Conservation (phyloP, 805 yeast species). For the Candida maris region DNA sequence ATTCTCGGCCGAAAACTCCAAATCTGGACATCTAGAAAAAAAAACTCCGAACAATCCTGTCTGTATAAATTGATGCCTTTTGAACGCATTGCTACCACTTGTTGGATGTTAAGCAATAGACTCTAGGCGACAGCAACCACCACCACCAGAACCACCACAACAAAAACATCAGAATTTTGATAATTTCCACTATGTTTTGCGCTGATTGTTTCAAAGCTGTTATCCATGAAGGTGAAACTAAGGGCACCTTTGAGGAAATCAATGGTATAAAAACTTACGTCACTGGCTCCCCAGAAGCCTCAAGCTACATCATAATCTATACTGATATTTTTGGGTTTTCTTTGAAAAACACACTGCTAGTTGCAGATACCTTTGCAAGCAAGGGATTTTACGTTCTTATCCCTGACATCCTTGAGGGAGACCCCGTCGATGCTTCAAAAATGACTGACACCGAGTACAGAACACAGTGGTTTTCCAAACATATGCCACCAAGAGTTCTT, state of each 20-base stretch:
- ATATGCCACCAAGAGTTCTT: conserved; percentile 24
- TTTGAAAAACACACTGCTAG: conserved; percentile 49
- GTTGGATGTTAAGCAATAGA: no score
- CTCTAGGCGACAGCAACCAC: no score
- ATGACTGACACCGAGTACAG: conserved; percentile 20
- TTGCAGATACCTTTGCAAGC: conserved; percentile 59
- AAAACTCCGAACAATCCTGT: no score
- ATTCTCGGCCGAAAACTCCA: no score
- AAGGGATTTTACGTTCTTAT: conserved; percentile 58
- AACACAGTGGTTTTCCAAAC: conserved; percentile 48
- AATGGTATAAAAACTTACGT: conserved; percentile 44
- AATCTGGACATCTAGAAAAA: no score
- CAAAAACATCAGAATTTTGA: no score
- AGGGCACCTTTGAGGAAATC: conserved; percentile 39
- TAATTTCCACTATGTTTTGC: conserved; percentile 43
- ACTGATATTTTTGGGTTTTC: conserved; percentile 64
- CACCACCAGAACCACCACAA: no score
- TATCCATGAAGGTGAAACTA: conserved; percentile 48
- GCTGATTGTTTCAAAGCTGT: conserved; percentile 42
- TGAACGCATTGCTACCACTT: no score
- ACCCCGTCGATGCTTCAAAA: conserved; percentile 34
- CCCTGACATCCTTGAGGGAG: conserved; percentile 65
- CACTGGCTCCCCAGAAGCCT: conserved; percentile 39
- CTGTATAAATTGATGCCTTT: no score
- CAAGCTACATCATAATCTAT: conserved; percentile 51